A percentile compares a stretch with the other conserved stretches of the same genome.
These are phyloP conservation scores for Achlya hypogyna DNA, from an alignment of 352 stramenopile species.

Conservation along the genomic window DNA sequence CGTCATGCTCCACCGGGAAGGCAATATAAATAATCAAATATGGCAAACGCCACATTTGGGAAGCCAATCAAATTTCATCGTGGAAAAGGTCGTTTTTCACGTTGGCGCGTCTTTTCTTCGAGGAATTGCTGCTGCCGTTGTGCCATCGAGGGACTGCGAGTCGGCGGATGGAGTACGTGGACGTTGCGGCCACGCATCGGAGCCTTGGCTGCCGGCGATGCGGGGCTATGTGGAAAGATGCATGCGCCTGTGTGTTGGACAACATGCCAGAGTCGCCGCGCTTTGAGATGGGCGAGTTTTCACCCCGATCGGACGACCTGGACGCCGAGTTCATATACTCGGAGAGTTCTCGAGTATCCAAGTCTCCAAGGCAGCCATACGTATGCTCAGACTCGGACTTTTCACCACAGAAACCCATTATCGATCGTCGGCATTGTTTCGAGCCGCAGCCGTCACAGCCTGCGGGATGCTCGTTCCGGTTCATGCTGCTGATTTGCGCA, in stretches of 20 bases:
- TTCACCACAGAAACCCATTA: neutral
- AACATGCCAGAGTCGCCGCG: no score
- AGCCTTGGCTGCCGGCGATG: neutral
- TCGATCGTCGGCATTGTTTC: neutral
- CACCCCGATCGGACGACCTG: neutral
- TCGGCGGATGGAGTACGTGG: no score
- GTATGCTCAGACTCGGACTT: neutral
- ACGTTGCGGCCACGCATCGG: neutral
- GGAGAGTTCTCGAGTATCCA: neutral
- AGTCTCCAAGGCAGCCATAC: neutral
- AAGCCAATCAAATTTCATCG: no score
- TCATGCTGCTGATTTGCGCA: constrained; percentile 55
- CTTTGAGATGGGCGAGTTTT: neutral
- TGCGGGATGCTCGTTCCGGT: constrained; percentile 30
- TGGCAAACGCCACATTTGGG: no score
- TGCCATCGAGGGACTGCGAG: no score
- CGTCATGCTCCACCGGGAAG: no score
- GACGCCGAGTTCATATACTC: neutral
- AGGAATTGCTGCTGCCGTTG: no score
- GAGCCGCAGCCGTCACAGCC: neutral
- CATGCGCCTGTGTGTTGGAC: neutral
- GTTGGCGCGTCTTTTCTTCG: no score
- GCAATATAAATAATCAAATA: no score
- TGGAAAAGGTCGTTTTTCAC: no score
- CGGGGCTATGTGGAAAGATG: neutral